A percentile compares a stretch with the other conserved stretches of the same genome.
Conservation (phyloP, 1,284 basidiomycete species). For the Rhodotorula sp. region DNA sequence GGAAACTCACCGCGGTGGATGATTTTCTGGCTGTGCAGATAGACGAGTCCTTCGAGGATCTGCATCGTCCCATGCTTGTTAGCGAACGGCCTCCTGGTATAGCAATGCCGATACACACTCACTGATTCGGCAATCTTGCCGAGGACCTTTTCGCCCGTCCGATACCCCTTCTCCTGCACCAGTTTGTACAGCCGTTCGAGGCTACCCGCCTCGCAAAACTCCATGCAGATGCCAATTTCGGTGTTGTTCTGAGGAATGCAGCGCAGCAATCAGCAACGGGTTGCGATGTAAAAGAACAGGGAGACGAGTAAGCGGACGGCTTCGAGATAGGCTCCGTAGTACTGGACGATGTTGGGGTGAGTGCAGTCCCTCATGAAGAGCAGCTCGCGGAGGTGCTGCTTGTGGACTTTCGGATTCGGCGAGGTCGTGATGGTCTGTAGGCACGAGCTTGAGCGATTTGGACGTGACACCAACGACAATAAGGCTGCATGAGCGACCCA, state of each 20-base stretch:
- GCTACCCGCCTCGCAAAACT: constrained; percentile 77
- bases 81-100: not conserved
- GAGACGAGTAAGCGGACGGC: constrained; percentile 56
- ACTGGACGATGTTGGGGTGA: constrained; percentile 85
- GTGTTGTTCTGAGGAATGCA: constrained; percentile 57
- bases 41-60: constrained; percentile 86
- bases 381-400: constrained; percentile 89
- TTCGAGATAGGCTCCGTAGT: constrained; percentile 93
- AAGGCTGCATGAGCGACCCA: constrained; percentile 42
- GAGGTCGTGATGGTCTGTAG: constrained; percentile 84
- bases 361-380: constrained; percentile 81
- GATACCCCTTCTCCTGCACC: constrained; percentile 71
- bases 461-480: too few species aligned
- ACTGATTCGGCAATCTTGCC: constrained; percentile 90
- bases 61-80: constrained; percentile 47
- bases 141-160: constrained; percentile 87
- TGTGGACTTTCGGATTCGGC: constrained; percentile 78
- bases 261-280: not conserved
- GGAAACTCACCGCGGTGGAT: constrained; percentile 70
- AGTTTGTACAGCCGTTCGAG: constrained; percentile 83
- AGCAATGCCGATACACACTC: constrained; percentile 48
- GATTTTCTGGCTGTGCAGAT: constrained; percentile 85
- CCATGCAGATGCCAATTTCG: constrained; percentile 95
- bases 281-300: not conserved
- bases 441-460: not conserved